Conservation (phyloP, 176 grass and related monocot genomes). For the Ampelocalamus luodianensis region DNA sequence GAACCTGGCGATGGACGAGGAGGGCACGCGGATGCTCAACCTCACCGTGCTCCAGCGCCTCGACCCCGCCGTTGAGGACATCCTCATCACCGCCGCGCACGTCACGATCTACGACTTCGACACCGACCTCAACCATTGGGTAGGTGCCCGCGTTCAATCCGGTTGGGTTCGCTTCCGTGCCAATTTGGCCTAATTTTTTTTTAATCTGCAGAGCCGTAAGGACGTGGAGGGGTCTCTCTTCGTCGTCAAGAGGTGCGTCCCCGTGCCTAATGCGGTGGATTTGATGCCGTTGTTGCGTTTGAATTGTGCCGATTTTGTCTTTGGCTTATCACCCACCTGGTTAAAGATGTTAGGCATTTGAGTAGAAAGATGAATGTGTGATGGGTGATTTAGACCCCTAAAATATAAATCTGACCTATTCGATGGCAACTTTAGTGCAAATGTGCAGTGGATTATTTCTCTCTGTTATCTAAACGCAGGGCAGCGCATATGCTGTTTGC, state of each 20-base stretch:
- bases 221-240: constrained; percentile 81
- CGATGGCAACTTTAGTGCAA: not conserved
- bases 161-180: not conserved
- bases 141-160: not conserved
- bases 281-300: not conserved
- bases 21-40: constrained; percentile 69
- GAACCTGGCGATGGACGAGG: constrained; percentile 50
- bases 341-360: not conserved
- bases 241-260: constrained; percentile 65
- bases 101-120: constrained; percentile 76
- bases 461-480: not conserved
- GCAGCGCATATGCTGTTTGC: not conserved
- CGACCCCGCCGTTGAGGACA: constrained; percentile 62
- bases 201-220: constrained; percentile 60
- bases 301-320: not conserved
- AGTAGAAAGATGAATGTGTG: not conserved
- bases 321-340: not conserved
- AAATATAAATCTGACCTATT: not conserved
- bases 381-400: not conserved
- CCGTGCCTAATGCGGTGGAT: not conserved
- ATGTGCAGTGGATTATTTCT: not conserved
- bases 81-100: constrained; percentile 66
- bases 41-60: constrained; percentile 67
- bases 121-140: constrained; percentile 66
- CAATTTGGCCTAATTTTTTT: not conserved